These are phyloP conservation scores for Cenchrus americanus DNA, from an alignment of 176 grass and related monocot genomes.

Conservation along the genomic window DNA sequence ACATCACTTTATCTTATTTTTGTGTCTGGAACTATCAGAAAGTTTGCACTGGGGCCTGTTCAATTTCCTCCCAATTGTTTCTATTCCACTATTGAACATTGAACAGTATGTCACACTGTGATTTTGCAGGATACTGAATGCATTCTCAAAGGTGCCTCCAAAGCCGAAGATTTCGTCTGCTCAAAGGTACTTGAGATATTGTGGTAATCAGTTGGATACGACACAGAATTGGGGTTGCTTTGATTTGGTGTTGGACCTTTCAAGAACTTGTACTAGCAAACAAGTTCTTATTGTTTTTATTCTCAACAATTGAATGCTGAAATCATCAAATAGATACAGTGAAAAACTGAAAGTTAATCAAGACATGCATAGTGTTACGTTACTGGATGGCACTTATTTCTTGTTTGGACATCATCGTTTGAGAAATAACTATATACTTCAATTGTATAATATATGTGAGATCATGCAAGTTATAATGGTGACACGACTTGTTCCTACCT, in stretches of 20 bases:
- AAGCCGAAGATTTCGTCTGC: conserved; percentile 50
- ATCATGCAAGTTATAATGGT: not conserved
- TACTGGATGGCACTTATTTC: not conserved
- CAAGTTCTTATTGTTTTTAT: not conserved
- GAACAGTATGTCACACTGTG: not conserved
- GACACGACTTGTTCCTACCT: not conserved
- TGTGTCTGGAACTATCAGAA: no score
- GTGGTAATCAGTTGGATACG: not conserved
- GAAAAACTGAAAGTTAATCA: not conserved
- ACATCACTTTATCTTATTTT: not conserved
- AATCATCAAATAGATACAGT: not conserved
- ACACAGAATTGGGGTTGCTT: not conserved
- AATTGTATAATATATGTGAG: not conserved
- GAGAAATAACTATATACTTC: not conserved
- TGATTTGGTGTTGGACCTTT: not conserved
- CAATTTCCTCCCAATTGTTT: not conserved
- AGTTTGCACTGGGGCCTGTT: not conserved
- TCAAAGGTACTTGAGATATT: conserved; percentile 52
- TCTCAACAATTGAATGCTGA: not conserved
- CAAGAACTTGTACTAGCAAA: not conserved
- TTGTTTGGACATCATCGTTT: not conserved
- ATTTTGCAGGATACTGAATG: conserved; percentile 60
- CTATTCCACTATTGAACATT: not conserved
- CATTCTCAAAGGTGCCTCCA: conserved; percentile 56
- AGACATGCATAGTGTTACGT: not conserved